Base-by-base conservation (phyloP, 139 green algal species). In the Haematococcus sp. region DNA sequence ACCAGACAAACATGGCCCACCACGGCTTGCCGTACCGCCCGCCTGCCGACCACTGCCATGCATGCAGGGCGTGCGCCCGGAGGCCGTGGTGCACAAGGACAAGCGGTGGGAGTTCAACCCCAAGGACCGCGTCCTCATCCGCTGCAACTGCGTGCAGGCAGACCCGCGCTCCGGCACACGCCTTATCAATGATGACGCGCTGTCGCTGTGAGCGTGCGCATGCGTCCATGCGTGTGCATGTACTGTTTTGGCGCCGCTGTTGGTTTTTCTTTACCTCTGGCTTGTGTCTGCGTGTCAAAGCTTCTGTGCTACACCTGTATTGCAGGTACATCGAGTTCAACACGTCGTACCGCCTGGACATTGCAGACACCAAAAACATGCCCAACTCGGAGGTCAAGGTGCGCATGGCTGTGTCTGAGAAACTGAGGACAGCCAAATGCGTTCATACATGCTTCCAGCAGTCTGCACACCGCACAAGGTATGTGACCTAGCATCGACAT, bases 301-400 rank as follows among this genome's bases (percentile, higher is more conserved):
- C 40, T 49, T 49, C 11, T 49, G 7, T 49, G 40, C 7, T 49
- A 49, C 52, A 27, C 19, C 52, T 68, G 32, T 3, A n/a, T 34
- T 27, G 40, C 64, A 71, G 64, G 5, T 85, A 79, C 66, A 44
- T 85, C 1, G 80, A 85, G 67, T 80, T 85, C 71, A 85, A 81
- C 60, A 72, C 61, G 22, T 79, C 80, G n/a, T 80, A 85, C 71
- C 65, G 75, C 22, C 75, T 85, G 16, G 68, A 72, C 28, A 65
- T 81, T 46, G 64, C 74, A 17, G 80, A 85, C 66, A 85, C 80
- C 49, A 32, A 55, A 28, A 75, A 69, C 71, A 85, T 85, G 75
- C 80, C 80, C 32, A 59, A 71, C 44, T 73, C 30, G 20, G 80
- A 85, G 67, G 11, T 22, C 17, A 71, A 68, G 76, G 76, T 78